Evolutionary conservation across 208 protist genomes (phyloP), one percentile per base, ranked within the genome.

Genomic region (Vickermania ingenoplastis): DNA sequence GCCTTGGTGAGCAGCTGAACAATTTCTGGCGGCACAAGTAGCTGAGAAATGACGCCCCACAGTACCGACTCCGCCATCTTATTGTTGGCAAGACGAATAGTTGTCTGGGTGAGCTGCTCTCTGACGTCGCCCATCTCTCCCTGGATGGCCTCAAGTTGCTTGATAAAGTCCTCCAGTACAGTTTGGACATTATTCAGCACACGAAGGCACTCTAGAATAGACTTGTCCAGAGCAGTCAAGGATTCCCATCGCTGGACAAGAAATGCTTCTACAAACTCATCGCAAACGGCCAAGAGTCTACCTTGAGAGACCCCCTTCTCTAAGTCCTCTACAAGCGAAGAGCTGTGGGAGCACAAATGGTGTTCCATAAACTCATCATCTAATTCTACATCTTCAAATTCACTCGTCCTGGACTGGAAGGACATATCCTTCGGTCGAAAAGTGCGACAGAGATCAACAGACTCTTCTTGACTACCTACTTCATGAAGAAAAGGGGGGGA

Each of bases 81-180:
- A 4, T 71, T 69, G 58, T 91, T 89, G 41, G 14, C 45, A 13
- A 91, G 74, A 54, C 73, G 55, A 11, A 81, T 58, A 0, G 73
- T 72, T 21, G 75, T 81, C 17, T 60, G 57, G 17, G 77, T 69
- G 13, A 91, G 77, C 22, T 73, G 54, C 30, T 83, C 72, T 4
- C 81, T 69, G 7, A 94, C 83, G 41, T 94, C 76, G 2, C 79
- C 81, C 69, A 94, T 89, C 17, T 91, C 87, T 7, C 69, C 31
- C 56, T 87, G 78, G 27, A 84, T 85, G 26, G 62, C 57, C 45
- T 75, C 69, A 0, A 94, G 68, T 51, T 80, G 78, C 27, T 69
- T 52, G 58, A 91, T 86, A 56, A 91, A 94, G 3, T 53, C 59
- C 57, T 76, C 61, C 30, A 94, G 70, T 29, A 91, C 73, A 4